Evolutionary conservation across 768 basidiomycete genomes (phyloP), one percentile per base, ranked within the genome.

Genomic region (Candolleomyces eurysporus): DNA sequence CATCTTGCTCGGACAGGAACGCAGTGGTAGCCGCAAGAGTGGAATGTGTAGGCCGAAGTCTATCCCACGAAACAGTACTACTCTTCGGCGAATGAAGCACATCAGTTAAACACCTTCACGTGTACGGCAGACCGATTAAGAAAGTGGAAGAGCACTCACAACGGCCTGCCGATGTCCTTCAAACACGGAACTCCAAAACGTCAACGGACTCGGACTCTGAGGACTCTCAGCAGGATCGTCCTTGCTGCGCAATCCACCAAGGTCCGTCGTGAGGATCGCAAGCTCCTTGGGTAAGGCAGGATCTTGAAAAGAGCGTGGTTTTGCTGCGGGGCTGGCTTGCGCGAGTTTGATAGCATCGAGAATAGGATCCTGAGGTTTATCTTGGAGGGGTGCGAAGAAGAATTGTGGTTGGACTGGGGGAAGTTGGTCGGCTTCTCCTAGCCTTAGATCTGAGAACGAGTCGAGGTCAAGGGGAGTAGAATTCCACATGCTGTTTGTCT

Each of bases 341-440:
- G 73, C 67, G 17, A 73, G 63, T 36, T 78, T 79, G 22, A 90
- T 63, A 17, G 78, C 73, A 48, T 89, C 85, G 71, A 92, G 75
- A 63, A 92, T 90, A 2, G 90, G 91, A 69, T 93, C 87, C 68
- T 92, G 91, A 3, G 91, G 90, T 64, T 82, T 84, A 61, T 91
- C 82, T n/a, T 79, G 74, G 49, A 93, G 73, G n/a, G 65, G 72
- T 10, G 89, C 87, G n/a, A 91, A 76, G 59, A 82, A 85, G 71
- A 92, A 91, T 14, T 62, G 71, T 0, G 82, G 76, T 16, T 71
- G 64, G 48, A 85, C 69, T 6, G 75, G 73, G 9, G 80, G 72
- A 21, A 85, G 72, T 21, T 68, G 68, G 31, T 73, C 57, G 19
- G 48, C 42, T 31, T 30, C 60, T 8, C 53, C 60, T n/a, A 57